Percentiles rank a stretch among this genome's conserved stretches.
Evolutionary conservation across 2,329 filamentous ascomycete genomes (phyloP).

Genomic region (Hymenoscyphus albidus): DNA sequence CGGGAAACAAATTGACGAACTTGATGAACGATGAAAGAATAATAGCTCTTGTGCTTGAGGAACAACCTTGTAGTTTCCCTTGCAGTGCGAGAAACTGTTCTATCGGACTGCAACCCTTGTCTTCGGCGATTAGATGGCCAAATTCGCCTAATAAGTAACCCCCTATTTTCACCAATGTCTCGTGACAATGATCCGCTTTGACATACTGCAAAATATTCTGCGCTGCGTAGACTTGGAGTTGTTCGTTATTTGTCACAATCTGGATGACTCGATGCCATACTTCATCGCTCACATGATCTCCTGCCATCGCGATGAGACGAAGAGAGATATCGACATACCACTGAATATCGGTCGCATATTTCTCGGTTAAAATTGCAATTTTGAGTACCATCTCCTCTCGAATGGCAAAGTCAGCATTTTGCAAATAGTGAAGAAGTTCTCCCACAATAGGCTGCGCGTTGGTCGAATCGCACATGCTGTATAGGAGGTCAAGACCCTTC

Average conservation of each 20-base stretch:
- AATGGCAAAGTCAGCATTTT: constrained; percentile 95
- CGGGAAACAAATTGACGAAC: constrained; percentile 95
- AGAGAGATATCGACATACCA: constrained; percentile 99
- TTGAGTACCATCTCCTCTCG: constrained; percentile 99
- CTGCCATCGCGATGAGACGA: constrained; percentile 89
- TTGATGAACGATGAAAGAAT: constrained; percentile 95
- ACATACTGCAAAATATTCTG: constrained; percentile 90
- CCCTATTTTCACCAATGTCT: constrained; percentile 96
- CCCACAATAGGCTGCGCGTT: constrained; percentile 92
- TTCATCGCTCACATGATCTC: constrained; percentile 97
- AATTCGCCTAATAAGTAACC: constrained; percentile 96
- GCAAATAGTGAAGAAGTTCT: constrained; percentile 89
- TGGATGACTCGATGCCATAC: constrained; percentile 99
- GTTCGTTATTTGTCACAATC: constrained; percentile 98
- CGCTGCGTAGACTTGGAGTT: constrained; percentile 92
- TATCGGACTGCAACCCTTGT: constrained; percentile 86
- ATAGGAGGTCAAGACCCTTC: constrained; percentile 91
- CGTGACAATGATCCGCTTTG: constrained; percentile 89
- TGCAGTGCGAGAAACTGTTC: constrained; percentile 95
- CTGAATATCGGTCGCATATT: constrained; percentile 96
- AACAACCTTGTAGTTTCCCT: constrained; percentile 82
- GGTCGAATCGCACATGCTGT: constrained; percentile 98
- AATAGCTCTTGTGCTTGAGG: constrained; percentile 86
- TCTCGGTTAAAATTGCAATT: constrained; percentile 96
- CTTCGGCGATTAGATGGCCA: constrained; percentile 92